Evolutionary conservation across 768 basidiomycete species (phyloP), one percentile per base, ranked within the genome.

Genomic region (Royoungia palumana): DNA sequence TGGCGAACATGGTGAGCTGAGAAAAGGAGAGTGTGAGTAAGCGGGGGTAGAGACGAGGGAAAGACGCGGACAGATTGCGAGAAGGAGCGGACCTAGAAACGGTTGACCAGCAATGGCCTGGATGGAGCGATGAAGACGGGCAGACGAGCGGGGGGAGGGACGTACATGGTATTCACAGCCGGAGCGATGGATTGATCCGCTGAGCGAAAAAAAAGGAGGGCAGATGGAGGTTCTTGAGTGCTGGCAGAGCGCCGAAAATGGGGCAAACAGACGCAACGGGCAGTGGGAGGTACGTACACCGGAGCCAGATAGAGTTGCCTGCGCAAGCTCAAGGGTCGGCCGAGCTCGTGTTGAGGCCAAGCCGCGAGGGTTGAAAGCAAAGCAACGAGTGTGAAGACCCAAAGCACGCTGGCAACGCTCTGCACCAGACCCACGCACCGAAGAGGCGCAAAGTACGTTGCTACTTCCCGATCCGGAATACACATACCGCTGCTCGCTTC

Each of bases 151-250:
- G 45, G 41, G 5, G 35, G 47, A 47, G 45, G 14, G 14, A 49
- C 63, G 17, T 41, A 64, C 62, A 66, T 66, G 30, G 55, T 46
- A 54, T 46, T 28, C 25, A 38, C 39, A 7, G 17, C n/a, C 35
- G 21, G 8, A 38, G 19, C 35, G 53, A 55, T 47, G 41, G 41
- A 38, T 21, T 28, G 35, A 55, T 46, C 44, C 44, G 38, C 14
- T n/a, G 39, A 43, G 20, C 14, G 35, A 24, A 13, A 32, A 19
- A 10, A 20, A 19, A 17, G 28, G 24, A 28, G 37, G 40, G 51
- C 22, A 13, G 49, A 7, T 22, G 21, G 39, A 38, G 19, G 50
- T 38, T 40, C 38, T 44, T 49, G 46, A 30, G 25, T 14, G 35
- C 22, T 37, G 12, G 37, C 17, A 30, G 46, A 32, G 49, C 34